These are phyloP conservation scores for Glarea lozoyensis DNA, from an alignment of 495 filamentous ascomycete genomes.

Conservation along the genomic window DNA sequence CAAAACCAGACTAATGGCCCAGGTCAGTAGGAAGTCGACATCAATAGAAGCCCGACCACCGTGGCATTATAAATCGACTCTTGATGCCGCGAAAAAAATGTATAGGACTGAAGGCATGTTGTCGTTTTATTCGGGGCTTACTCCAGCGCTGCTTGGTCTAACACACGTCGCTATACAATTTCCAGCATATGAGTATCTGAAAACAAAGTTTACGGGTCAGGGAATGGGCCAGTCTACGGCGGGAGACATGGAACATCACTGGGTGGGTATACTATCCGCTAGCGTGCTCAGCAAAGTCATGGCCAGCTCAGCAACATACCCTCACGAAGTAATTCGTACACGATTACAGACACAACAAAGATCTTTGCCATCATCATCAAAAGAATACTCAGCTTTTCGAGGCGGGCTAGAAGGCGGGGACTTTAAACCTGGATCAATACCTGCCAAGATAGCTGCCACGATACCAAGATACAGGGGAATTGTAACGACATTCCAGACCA, in stretches of 20 bases:
- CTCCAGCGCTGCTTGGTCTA: constrained; percentile 83
- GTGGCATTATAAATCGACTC: constrained; percentile 82
- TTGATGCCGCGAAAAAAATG: constrained; percentile 93
- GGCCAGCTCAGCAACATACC: constrained; percentile 92
- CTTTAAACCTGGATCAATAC: constrained; percentile 20
- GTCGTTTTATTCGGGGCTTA: constrained; percentile 93
- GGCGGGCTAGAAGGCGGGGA: constrained; percentile 42
- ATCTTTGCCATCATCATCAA: constrained; percentile 39
- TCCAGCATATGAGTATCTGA: constrained; percentile 89
- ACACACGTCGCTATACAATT: constrained; percentile 98
- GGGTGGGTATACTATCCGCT: constrained; percentile 68
- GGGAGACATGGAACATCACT: constrained; percentile 49
- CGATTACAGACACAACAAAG: constrained; percentile 81
- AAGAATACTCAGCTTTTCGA: constrained; percentile 53
- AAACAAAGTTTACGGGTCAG: constrained; percentile 79
- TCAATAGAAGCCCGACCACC: constrained; percentile 53
- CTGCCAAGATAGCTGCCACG: constrained; percentile 7
- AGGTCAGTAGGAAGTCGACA: constrained; percentile 40
- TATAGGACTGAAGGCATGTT: constrained; percentile 76
- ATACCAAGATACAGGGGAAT: constrained; percentile 72
- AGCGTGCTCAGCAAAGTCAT: constrained; percentile 94
- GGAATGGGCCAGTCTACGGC: constrained; percentile 64
- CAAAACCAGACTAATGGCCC: constrained; percentile 96
- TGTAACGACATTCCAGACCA: constrained; percentile 72
- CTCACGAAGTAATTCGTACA: constrained; percentile 91